Conservation (phyloP, 2,329 filamentous ascomycete species). For the Cladosporium sphaerospermum region DNA sequence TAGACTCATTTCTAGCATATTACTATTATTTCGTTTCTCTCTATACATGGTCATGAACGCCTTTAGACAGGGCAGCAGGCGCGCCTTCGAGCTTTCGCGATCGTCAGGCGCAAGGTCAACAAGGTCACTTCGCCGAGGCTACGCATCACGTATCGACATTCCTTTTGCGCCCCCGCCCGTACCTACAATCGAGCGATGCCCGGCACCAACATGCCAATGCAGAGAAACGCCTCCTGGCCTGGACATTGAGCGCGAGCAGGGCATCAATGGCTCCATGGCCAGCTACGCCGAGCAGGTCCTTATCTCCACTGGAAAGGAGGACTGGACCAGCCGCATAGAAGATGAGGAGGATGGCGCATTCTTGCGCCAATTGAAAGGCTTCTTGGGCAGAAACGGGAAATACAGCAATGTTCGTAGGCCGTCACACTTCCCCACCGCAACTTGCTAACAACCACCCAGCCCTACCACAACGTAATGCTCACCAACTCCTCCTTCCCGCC, state of each 20-base stretch:
- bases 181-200: conserved; percentile 54
- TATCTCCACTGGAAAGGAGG: conserved; percentile 69
- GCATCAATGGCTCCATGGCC: conserved; percentile 70
- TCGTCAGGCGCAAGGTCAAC: background rate
- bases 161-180: conserved; percentile 32
- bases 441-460: conserved; percentile 45
- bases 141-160: conserved; percentile 22
- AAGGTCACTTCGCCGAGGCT: background rate
- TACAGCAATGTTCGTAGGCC: conserved; percentile 40
- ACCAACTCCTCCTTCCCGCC: conserved; percentile 70
- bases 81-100: background rate
- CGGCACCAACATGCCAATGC: conserved; percentile 70
- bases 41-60: background rate
- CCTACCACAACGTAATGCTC: conserved; percentile 73
- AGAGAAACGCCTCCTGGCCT: conserved; percentile 60
- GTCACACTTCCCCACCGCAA: background rate
- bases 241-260: conserved; percentile 65
- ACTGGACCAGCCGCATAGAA: conserved; percentile 82
- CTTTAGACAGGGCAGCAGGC: background rate
- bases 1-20: background rate
- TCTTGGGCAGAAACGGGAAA: conserved; percentile 37
- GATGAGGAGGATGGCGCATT: conserved; percentile 58
- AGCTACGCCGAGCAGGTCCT: conserved; percentile 76
- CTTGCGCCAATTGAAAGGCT: conserved; percentile 62
- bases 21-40: background rate